A percentile compares a stretch with the other conserved stretches of the same genome.
phyloP scores from a whole-genome alignment of 2,329 filamentous ascomycete species.

The Tolypocladium amazonense region DNA sequence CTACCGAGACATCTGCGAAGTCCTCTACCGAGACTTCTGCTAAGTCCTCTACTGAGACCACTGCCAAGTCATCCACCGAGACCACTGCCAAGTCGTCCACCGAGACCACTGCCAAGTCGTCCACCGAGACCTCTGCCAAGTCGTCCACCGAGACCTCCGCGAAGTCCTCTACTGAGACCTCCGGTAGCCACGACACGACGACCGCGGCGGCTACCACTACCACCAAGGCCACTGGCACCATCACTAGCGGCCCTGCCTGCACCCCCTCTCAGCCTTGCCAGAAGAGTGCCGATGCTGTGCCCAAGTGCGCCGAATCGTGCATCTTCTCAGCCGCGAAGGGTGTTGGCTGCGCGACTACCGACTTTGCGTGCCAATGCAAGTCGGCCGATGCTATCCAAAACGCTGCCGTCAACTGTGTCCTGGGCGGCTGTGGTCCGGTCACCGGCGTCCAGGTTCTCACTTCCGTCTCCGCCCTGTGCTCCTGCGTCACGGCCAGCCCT shows the following conservation, averaged over 20 bases:
- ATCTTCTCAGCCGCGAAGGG: conserved; percentile 13
- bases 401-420: conserved; percentile 10
- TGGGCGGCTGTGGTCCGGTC: conserved; percentile 8
- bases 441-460: conserved; percentile 7
- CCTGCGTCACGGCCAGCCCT: conserved; percentile 12
- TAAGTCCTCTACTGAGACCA: too few species aligned
- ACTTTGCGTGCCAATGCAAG: conserved; percentile 15
- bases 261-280: conserved; percentile 10
- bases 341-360: conserved; percentile 9
- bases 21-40: too few species aligned
- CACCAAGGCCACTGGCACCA: background rate
- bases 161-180: background rate
- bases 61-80: too few species aligned
- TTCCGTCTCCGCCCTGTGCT: conserved; percentile 11
- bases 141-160: too few species aligned
- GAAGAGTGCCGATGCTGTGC: conserved; percentile 11
- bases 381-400: conserved; percentile 10
- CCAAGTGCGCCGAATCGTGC: conserved; percentile 12
- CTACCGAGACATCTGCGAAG: too few species aligned
- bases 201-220: background rate
- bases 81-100: too few species aligned
- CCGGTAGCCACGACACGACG: background rate
- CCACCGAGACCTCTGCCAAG: too few species aligned
- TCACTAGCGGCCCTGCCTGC: background rate
- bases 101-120: too few species aligned